Conservation (phyloP, 176 grass and related monocot species). For the Phoenix dactylifera region DNA sequence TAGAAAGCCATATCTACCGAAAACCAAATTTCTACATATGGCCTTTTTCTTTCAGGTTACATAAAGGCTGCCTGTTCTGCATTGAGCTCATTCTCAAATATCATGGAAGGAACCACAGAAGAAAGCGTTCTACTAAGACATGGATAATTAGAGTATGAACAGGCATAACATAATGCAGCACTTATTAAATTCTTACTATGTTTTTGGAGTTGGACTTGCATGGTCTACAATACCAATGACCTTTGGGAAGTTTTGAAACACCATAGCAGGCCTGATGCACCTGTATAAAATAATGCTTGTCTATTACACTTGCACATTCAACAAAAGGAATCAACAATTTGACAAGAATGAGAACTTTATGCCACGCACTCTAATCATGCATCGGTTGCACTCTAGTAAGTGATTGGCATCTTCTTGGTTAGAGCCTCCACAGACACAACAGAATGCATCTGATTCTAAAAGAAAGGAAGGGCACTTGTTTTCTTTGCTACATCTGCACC, state of each 20-base stretch:
- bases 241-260: constrained; percentile 69
- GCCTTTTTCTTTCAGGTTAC: no score
- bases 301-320: no score
- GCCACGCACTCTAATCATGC: constrained; percentile 57
- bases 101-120: no score
- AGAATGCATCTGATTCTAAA: constrained; percentile 43
- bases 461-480: constrained; percentile 8
- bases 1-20: no score
- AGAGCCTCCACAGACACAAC: constrained; percentile 84
- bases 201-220: constrained; percentile 51
- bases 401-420: constrained; percentile 61
- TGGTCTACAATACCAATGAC: constrained; percentile 78
- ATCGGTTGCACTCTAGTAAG: constrained; percentile 64
- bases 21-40: no score
- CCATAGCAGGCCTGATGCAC: constrained; percentile 98
- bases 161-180: not conserved
- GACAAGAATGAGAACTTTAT: not conserved
- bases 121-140: no score
- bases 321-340: no score
- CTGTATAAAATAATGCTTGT: constrained; percentile 31
- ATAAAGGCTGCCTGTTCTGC: no score
- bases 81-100: no score
- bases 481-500: constrained; percentile 30
- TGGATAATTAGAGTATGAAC: not conserved
- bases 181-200: constrained; percentile 34